Conservation (phyloP, 805 yeast genomes). For the Saturnispora bothae region DNA sequence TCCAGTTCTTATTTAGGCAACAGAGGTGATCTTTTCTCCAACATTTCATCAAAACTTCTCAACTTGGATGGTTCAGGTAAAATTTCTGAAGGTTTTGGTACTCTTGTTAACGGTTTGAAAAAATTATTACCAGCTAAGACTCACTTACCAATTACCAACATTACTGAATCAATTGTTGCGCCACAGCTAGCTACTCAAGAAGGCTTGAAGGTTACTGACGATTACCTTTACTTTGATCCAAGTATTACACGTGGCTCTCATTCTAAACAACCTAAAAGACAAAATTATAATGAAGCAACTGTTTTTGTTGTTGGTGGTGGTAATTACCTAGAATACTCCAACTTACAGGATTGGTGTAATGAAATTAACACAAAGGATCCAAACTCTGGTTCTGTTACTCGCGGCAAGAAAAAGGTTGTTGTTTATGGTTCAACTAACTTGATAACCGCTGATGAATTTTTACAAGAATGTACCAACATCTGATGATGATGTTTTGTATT, state of each 20-base stretch:
- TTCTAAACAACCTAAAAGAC: slow-evolving; percentile 79
- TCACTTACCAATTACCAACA: slow-evolving; percentile 77
- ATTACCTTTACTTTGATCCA: slow-evolving; percentile 86
- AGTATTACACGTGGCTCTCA: slow-evolving; percentile 77
- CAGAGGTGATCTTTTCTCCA: slow-evolving; percentile 49
- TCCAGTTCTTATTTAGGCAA: slow-evolving; percentile 26
- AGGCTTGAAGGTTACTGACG: slow-evolving; percentile 70
- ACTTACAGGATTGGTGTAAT: slow-evolving; percentile 76
- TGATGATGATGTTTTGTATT: slow-evolving; percentile 15
- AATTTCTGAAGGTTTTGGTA: slow-evolving; percentile 81
- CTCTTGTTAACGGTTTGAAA: slow-evolving; percentile 78
- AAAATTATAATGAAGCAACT: slow-evolving; percentile 65
- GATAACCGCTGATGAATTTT: slow-evolving; percentile 56
- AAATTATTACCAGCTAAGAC: slow-evolving; percentile 81
- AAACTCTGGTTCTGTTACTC: slow-evolving; percentile 10
- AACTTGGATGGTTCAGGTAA: slow-evolving; percentile 60
- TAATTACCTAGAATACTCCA: slow-evolving; percentile 86
- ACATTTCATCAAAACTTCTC: slow-evolving; percentile 65
- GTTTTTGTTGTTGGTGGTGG: slow-evolving; percentile 98
- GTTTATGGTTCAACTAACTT: slow-evolving; percentile 83
- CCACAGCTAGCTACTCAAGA: slow-evolving; percentile 55
- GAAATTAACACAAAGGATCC: slow-evolving; percentile 16
- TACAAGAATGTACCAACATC: slow-evolving; percentile 52
- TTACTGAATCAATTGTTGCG: slow-evolving; percentile 87
- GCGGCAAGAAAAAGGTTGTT: slow-evolving; percentile 36